Conservation (phyloP, 345 rosid species). For the Gossypium ekmanianum region DNA sequence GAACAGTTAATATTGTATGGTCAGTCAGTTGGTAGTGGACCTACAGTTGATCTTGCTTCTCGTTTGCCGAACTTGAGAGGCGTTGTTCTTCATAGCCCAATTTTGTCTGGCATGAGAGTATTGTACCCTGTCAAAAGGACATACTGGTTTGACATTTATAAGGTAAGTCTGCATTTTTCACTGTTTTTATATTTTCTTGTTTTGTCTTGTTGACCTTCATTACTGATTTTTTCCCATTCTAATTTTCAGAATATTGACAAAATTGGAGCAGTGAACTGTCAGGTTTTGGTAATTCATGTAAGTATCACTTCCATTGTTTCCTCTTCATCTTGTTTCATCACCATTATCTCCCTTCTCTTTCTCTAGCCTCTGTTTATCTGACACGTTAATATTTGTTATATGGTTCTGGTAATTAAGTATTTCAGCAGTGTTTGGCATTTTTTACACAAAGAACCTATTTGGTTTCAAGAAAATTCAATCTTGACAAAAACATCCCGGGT, state of each 20-base stretch:
- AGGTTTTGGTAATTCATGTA: slow-evolving; percentile 83
- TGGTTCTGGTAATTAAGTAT: too few relatives aligned
- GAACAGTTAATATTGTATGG: slow-evolving; percentile 88
- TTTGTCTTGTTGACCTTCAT: slow-evolving; percentile 8
- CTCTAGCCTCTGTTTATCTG: background rate
- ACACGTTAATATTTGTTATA: background rate
- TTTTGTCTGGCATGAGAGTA: slow-evolving; percentile 91
- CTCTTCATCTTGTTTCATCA: background rate
- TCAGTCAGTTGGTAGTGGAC: slow-evolving; percentile 99
- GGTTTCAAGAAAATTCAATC: too few relatives aligned
- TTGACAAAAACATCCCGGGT: too few relatives aligned
- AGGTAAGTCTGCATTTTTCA: slow-evolving; percentile 38
- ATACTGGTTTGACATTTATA: slow-evolving; percentile 94
- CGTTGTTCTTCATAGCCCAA: slow-evolving; percentile 80
- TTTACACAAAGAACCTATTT: too few relatives aligned
- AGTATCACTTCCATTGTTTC: slow-evolving; percentile 30
- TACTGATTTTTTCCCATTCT: background rate
- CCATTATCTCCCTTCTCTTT: background rate
- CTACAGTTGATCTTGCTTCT: slow-evolving; percentile 89
- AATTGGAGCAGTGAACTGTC: slow-evolving; percentile 69
- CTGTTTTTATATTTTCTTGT: slow-evolving; percentile 7
- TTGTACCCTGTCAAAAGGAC: slow-evolving; percentile 88
- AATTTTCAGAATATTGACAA: slow-evolving; percentile 82
- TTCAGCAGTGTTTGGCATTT: too few relatives aligned
- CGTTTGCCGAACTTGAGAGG: slow-evolving; percentile 76